Base-by-base conservation (phyloP, 352 stramenopile species). In the Globisporangium megalacanthum region DNA sequence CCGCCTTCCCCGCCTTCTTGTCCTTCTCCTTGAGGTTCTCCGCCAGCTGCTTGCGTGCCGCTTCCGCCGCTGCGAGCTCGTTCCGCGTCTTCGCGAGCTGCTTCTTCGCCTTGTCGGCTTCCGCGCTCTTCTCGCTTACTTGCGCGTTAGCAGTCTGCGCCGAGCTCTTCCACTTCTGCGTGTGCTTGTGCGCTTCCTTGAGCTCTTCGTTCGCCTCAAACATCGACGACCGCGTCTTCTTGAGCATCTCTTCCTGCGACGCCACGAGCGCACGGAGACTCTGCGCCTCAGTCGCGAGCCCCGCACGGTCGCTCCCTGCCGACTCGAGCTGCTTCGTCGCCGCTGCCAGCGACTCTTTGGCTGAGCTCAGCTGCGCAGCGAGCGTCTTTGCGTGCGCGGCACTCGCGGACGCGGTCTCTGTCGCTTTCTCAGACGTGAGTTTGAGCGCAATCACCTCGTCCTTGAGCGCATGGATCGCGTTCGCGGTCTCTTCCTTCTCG, bases 161-260 rank as follows among this genome's bases (percentile, higher is more conserved):
- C 20, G 78, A 85, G 60, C 71, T 74, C 60, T 92, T 92, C 79
- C 79, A 89, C 65, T 92, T 92, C 33, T 81, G 55, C 8, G 71
- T 65, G 59, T 81, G 75, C 5, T 72, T 72, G n/a, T 70, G 79
- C 13, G 77, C 68, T n/a, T 83, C 72, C 66, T 92, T 89, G 6
- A 92, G 74, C 66, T 92, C 82, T 47, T 88, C 77, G 57, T 89
- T 92, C 10, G 73, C 72, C 49, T 83, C 75, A 19, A 89, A 62
- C 45, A 92, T 65, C 10, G 82, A 80, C 19, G 71, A 65, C 42
- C 82, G 77, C 47, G 78, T 77, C 69, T 89, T 89, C 69, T 89
- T 86, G 0, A 89, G 68, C 52, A 86, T 65, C 20, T 86, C 74
- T 22, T 89, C 82, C 35, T 89, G 82, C 17, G 68, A 75, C 4